phyloP scores from a whole-genome alignment of 106 monocot species.

The Hemerocallis citrina region DNA sequence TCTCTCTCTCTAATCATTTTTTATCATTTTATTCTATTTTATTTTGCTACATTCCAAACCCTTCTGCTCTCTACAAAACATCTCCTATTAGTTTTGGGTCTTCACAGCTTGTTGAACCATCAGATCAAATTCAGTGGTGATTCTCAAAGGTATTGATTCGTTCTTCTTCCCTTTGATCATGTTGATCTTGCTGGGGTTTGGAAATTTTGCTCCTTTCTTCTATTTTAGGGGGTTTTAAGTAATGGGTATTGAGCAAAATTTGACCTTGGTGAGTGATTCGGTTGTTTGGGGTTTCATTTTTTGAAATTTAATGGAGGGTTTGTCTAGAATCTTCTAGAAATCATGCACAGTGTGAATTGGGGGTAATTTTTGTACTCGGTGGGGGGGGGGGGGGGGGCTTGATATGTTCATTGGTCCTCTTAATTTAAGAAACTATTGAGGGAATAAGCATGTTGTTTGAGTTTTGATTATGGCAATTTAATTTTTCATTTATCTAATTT shows the following conservation, averaged over 20 bases:
- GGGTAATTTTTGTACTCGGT: background rate
- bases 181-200: too few relatives aligned
- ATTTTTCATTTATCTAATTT: background rate
- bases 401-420: too few relatives aligned
- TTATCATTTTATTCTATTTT: background rate
- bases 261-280: background rate
- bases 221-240: background rate
- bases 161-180: too few relatives aligned
- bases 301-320: too few relatives aligned
- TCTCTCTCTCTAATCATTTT: too few relatives aligned
- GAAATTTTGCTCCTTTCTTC: background rate
- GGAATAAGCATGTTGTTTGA: too few relatives aligned
- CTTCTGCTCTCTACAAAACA: background rate
- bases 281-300: background rate
- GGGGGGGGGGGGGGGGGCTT: background rate
- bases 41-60: conserved; percentile 2
- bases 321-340: background rate
- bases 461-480: background rate
- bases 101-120: background rate
- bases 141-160: background rate
- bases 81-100: background rate
- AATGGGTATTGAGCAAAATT: conserved; percentile 1
- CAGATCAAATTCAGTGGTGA: background rate
- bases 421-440: too few relatives aligned
- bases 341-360: background rate